These are phyloP conservation scores for Fraxinus cuspidata DNA, from an alignment of 257 asterid genomes.

Conservation along the genomic window DNA sequence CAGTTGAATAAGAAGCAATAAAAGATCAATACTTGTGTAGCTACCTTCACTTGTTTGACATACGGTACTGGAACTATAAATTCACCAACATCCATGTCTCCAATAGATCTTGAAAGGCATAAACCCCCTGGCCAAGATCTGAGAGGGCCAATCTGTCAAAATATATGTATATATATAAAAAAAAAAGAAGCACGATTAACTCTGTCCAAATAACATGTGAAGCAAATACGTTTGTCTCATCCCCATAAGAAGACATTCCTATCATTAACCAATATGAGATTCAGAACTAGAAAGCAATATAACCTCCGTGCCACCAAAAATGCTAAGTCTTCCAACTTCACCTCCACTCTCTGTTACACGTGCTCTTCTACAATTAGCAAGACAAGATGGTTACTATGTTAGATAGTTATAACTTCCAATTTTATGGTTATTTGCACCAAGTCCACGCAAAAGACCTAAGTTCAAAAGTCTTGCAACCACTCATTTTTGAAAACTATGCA, in stretches of 20 bases:
- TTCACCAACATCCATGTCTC: constrained; percentile 84
- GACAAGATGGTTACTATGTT: background rate
- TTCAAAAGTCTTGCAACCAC: background rate
- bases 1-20: background rate
- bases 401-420: background rate
- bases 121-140: constrained; percentile 91
- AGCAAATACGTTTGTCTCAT: background rate
- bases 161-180: too few relatives aligned
- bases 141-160: constrained; percentile 63
- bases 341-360: constrained; percentile 95
- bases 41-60: constrained; percentile 83
- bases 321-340: constrained; percentile 78
- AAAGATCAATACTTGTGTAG: background rate
- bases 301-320: constrained; percentile 77
- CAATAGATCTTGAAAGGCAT: constrained; percentile 79
- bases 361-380: constrained; percentile 55
- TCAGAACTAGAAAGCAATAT: background rate
- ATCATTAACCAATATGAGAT: background rate
- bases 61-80: constrained; percentile 74
- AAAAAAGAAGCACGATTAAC: constrained; percentile 7
- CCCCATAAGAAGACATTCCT: background rate
- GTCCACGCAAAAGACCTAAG: background rate
- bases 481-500: background rate
- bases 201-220: background rate
- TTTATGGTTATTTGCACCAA: background rate